These are phyloP conservation scores for Malus asiatica DNA, from an alignment of 306 rosid species.

Conservation along the genomic window DNA sequence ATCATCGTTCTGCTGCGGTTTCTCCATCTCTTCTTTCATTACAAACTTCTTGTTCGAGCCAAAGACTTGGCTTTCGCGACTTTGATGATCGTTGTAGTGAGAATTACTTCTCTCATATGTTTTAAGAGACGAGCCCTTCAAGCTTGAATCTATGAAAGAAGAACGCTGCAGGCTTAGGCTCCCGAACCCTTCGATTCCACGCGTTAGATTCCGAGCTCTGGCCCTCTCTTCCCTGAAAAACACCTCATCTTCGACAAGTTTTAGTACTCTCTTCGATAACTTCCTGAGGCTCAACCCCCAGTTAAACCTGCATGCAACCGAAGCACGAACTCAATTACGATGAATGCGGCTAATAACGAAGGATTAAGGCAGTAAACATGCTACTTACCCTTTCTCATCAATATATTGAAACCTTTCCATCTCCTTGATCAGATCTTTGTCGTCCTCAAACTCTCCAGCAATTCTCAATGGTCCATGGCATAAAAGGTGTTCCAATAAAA, in stretches of 20 bases:
- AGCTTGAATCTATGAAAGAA: conserved; percentile 12
- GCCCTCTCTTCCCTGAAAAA: conserved; percentile 47
- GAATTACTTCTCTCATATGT: conserved; percentile 35
- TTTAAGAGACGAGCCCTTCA: conserved; percentile 13
- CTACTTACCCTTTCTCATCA: conserved; percentile 60
- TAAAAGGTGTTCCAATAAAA: conserved; percentile 58
- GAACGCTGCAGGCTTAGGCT: conserved; percentile 37
- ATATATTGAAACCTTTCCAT: conserved; percentile 42
- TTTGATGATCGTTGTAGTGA: conserved; percentile 17
- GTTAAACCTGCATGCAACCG: conserved; percentile 43
- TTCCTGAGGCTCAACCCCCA: conserved; percentile 58
- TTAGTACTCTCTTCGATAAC: conserved; percentile 38
- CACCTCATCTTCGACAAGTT: conserved; percentile 32
- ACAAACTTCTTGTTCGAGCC: background rate
- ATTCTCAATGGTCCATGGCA: conserved; percentile 74
- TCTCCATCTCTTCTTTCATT: background rate
- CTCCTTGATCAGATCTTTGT: conserved; percentile 34
- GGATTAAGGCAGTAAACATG: background rate
- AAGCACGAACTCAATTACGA: background rate
- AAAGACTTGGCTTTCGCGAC: background rate
- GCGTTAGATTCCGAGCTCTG: conserved; percentile 38
- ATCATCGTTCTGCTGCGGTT: background rate
- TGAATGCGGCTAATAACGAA: background rate
- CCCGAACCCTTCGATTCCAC: conserved; percentile 69
- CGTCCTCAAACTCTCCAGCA: conserved; percentile 46